Base-by-base conservation (phyloP, 139 green algal species). In the Chlamydomonas eustigma region DNA sequence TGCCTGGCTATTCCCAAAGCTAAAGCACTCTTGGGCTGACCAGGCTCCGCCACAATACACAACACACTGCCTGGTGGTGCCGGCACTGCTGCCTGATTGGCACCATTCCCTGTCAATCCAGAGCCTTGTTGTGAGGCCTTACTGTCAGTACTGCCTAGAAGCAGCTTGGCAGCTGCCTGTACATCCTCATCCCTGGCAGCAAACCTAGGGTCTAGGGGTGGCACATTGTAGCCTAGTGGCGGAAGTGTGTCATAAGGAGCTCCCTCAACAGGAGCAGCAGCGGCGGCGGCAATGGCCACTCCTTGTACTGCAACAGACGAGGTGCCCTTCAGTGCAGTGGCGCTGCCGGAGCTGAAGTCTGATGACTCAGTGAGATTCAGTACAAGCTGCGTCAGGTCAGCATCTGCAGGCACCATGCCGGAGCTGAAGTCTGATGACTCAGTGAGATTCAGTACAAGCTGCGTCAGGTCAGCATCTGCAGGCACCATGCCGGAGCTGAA, bases 141-240 rank as follows among this genome's bases (percentile, higher is more conserved):
- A 28, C 52, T 31, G 22, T 28, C 18, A 8, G n/a, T 68, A 28
- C 22, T 68, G 6, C 18, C 18, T 37, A 37, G 37, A 1, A 81
- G 68, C 39, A 72, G 35, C 36, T 65, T 31, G 0, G 35, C 50
- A 0, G 76, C 1, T 4, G 31, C 35, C 36, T 2, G 35, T 30
- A 77, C 58, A 28, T 81, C 76, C 22, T 69, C 70, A 33, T 81
- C 70, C 18, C 70, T 52, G 4, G 50, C 76, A 4, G 67, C 32
- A 28, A 81, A 77, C 25, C 76, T 69, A 22, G 65, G 50, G 58
- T 81, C 76, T 30, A 74, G 58, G 0, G 51, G 28, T 1, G 76
- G 76, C 44, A 81, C 37, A 2, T 34, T 33, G 76, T 70, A 81
- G 37, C 35, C 65, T 5, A 73, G 12, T 6, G 34, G 18, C 18